Conservation (phyloP, 768 basidiomycete species). For the Tylopilus intermedius region DNA sequence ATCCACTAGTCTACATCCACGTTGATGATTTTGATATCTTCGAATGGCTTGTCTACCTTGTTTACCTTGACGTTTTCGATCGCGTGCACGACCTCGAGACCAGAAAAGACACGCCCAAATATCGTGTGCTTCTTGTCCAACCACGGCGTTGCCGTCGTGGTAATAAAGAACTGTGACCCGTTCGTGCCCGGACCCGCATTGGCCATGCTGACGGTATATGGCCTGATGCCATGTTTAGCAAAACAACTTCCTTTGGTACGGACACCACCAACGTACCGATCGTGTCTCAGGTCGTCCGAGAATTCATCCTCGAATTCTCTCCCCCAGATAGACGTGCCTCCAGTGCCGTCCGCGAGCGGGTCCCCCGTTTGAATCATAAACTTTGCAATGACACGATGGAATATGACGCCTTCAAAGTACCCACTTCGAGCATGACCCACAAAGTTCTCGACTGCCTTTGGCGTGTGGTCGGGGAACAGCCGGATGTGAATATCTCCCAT, state of each 20-base stretch:
- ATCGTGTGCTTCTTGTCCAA: slow-evolving; percentile 89
- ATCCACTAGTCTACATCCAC: slow-evolving; percentile 59
- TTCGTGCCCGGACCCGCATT: slow-evolving; percentile 88
- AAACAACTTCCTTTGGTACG: neutral
- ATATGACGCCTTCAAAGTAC: slow-evolving; percentile 89
- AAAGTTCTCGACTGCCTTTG: slow-evolving; percentile 97
- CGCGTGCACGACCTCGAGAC: slow-evolving; percentile 83
- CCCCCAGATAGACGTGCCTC: slow-evolving; percentile 88
- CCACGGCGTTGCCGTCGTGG: slow-evolving; percentile 91
- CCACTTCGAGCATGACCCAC: slow-evolving; percentile 85
- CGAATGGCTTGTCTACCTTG: slow-evolving; percentile 84
- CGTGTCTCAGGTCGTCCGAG: slow-evolving; percentile 81
- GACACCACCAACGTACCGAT: slow-evolving; percentile 50
- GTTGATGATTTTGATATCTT: slow-evolving; percentile 89
- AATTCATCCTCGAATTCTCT: slow-evolving; percentile 92
- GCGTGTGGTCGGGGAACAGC: slow-evolving; percentile 86
- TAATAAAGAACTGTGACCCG: slow-evolving; percentile 98
- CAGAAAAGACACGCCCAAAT: slow-evolving; percentile 84
- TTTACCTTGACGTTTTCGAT: slow-evolving; percentile 90
- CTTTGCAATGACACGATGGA: slow-evolving; percentile 97
- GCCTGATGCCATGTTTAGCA: slow-evolving; percentile 41
- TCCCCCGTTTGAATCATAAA: slow-evolving; percentile 99
- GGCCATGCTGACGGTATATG: slow-evolving; percentile 95
- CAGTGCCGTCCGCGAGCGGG: slow-evolving; percentile 91
- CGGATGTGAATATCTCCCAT: slow-evolving; percentile 89